Evolutionary conservation across 345 rosid species (phyloP), one percentile per base, ranked within the genome.

Genomic region (Melastoma malabathricum): DNA sequence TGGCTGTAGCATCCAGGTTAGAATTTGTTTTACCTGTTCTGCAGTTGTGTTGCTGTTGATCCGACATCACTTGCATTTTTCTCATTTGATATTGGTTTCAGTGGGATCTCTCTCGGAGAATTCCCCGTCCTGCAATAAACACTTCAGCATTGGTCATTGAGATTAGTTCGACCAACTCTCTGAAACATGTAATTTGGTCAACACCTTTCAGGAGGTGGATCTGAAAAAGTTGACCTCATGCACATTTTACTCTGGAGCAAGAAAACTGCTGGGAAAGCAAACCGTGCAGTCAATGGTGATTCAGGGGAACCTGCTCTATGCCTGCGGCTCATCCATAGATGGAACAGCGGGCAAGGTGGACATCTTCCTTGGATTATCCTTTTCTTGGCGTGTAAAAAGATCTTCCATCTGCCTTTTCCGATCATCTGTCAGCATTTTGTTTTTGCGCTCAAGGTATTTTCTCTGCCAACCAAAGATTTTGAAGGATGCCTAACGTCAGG

Each of bases 261-360:
- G 76, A 67, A 79, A 68, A 52, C 52, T 76, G 60, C 31, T 78
- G 38, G 81, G 77, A 20, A 82, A 76, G 68, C 85, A 76, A 66
- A 59, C 62, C 3, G 61, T 79, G 15, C 44, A 74, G 22, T 64
- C 83, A 49, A 31, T 82, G 12, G 58, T 61, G 20, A 48, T 67
- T 43, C 68, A 71, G 7, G 75, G 67, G 7, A 63, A 47, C 52
- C 56, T 66, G 22, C 75, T 82, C 43, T 71, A 66, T 0, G 72
- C 72, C 1, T 74, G 79, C 22, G 79, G 81, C 18, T 68, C 89
- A 1, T 50, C 81, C 0, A 63, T 72, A 12, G 85, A 76, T 47
- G 89, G 85, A 13, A 52, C 68, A 1, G 79, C 79, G 8, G 79
- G 89, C 53, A 79, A 79, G 75, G 84, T 77, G 31, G 31, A 56